Conservation (phyloP, 2,329 filamentous ascomycete genomes). For the Ophiocordyceps polyrhachis-furcata region DNA sequence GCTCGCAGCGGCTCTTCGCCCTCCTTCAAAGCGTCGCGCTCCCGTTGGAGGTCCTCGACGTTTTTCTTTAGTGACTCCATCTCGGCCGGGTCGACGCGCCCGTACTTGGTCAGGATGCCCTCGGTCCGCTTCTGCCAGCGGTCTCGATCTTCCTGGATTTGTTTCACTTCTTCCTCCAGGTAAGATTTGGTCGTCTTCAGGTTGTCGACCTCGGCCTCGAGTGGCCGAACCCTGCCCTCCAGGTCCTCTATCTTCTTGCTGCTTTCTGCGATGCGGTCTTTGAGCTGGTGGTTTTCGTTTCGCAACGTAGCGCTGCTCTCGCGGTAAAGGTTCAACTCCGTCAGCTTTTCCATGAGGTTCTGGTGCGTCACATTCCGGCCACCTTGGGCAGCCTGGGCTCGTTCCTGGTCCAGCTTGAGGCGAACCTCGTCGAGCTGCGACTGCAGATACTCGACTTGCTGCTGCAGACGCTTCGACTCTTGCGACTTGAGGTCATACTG, state of each 20-base stretch:
- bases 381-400: slow-evolving; percentile 54
- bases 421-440: slow-evolving; percentile 76
- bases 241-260: slow-evolving; percentile 57
- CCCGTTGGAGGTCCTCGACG: slow-evolving; percentile 44
- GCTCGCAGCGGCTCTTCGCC: slow-evolving; percentile 31
- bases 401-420: slow-evolving; percentile 80
- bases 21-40: slow-evolving; percentile 38
- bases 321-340: slow-evolving; percentile 87
- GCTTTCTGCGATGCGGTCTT: slow-evolving; percentile 59
- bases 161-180: slow-evolving; percentile 72
- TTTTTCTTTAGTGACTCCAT: slow-evolving; percentile 75
- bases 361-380: slow-evolving; percentile 62
- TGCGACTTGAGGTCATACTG: slow-evolving; percentile 80
- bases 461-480: slow-evolving; percentile 72
- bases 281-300: slow-evolving; percentile 65
- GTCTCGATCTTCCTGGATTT: slow-evolving; percentile 81
- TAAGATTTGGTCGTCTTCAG: slow-evolving; percentile 65
- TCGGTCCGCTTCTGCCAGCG: slow-evolving; percentile 92
- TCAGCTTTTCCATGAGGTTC: slow-evolving; percentile 84
- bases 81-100: slow-evolving; percentile 84
- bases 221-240: slow-evolving; percentile 55
- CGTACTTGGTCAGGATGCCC: slow-evolving; percentile 89
- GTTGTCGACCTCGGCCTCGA: slow-evolving; percentile 64
- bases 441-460: slow-evolving; percentile 76
- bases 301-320: slow-evolving; percentile 87